Conservation (phyloP, 139 green algal species). For the Chlamydomonas sp. region DNA sequence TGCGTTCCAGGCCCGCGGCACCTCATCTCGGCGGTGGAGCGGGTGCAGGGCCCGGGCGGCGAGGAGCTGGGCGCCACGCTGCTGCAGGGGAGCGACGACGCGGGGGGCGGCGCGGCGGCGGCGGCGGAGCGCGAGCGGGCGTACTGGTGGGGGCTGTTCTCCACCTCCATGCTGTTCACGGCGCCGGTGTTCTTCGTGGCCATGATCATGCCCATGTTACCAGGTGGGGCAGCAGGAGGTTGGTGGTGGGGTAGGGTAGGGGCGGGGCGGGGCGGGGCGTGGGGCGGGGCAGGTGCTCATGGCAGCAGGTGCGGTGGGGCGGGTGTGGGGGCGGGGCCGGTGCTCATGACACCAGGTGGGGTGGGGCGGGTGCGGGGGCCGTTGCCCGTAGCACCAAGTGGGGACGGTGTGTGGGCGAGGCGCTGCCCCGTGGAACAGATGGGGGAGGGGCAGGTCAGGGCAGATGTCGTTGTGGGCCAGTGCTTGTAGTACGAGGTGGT, state of each 20-base stretch:
- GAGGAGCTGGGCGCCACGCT: conserved; percentile 32
- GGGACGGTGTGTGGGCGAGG: too few species aligned
- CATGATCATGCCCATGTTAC: conserved; percentile 87
- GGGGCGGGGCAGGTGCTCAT: neutral
- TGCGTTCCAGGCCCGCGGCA: conserved; percentile 44
- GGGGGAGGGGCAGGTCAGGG: too few species aligned
- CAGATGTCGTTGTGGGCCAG: too few species aligned
- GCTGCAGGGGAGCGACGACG: conserved; percentile 3
- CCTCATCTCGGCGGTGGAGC: conserved; percentile 65
- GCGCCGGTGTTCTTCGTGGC: conserved; percentile 90
- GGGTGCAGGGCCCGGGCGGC: conserved; percentile 15
- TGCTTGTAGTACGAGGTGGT: too few species aligned
- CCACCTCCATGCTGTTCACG: conserved; percentile 72
- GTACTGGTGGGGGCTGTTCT: conserved; percentile 63
- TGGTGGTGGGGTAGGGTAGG: neutral
- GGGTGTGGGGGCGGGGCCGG: too few species aligned
- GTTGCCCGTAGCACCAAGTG: too few species aligned
- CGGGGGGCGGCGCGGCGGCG: conserved; percentile 6
- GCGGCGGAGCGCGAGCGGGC: conserved; percentile 57
- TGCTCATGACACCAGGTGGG: too few species aligned
- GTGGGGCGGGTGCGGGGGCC: too few species aligned
- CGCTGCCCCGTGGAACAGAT: too few species aligned
- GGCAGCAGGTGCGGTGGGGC: too few species aligned
- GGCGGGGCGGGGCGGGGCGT: neutral
- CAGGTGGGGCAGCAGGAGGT: conserved; percentile 37